A percentile compares a stretch with the other conserved stretches of the same genome.
Conservation (phyloP, 495 filamentous ascomycete genomes). For the Cenococcum geophilum region DNA sequence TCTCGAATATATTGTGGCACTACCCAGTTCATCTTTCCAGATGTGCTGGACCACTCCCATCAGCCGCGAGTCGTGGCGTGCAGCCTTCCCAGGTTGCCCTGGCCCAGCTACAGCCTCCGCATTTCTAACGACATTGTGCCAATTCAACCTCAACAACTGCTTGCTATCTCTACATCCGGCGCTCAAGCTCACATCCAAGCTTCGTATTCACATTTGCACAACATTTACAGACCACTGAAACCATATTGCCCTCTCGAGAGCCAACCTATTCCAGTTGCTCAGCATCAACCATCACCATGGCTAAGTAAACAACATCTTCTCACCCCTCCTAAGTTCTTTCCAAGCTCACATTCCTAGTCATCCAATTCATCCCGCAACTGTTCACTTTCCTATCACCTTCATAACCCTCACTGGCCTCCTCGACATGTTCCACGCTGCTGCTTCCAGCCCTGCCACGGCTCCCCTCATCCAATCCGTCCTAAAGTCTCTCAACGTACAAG, state of each 20-base stretch:
- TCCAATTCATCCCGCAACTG: slow-evolving; percentile 35
- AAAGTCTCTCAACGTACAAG: slow-evolving; percentile 15
- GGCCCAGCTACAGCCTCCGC: too few species aligned
- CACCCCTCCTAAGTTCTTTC: neutral
- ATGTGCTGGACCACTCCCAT: too few species aligned
- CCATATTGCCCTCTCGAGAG: neutral
- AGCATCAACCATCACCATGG: neutral
- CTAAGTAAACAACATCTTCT: neutral
- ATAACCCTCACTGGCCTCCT: slow-evolving; percentile 32
- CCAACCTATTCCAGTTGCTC: neutral
- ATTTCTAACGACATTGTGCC: too few species aligned
- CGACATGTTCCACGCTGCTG: slow-evolving; percentile 27
- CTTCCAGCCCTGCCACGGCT: slow-evolving; percentile 14
- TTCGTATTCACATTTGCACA: too few species aligned
- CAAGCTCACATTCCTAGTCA: slow-evolving; percentile 17
- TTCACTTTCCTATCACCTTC: slow-evolving; percentile 39
- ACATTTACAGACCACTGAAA: neutral
- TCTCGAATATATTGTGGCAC: too few species aligned
- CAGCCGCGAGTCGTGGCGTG: too few species aligned
- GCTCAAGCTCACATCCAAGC: too few species aligned
- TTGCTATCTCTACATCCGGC: too few species aligned
- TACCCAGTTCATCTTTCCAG: too few species aligned
- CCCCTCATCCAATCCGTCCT: slow-evolving; percentile 14
- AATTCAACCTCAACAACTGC: too few species aligned
- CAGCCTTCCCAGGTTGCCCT: too few species aligned